Base-by-base conservation (phyloP, 352 stramenopile species). In the Phytopythium boreale region DNA sequence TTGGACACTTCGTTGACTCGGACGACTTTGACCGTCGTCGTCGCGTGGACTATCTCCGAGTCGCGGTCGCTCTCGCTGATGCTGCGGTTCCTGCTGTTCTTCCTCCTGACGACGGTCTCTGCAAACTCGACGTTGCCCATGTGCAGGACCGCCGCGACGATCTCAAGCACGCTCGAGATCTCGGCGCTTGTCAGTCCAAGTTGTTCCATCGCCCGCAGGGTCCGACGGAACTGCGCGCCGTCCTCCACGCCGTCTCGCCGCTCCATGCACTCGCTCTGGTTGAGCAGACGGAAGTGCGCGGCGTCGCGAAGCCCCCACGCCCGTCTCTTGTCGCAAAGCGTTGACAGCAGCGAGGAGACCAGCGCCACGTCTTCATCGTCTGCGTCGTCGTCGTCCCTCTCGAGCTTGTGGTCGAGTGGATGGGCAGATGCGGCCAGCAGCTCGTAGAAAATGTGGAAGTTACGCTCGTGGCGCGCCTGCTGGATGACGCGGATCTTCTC, bases 401-500 rank as follows among this genome's bases (percentile, higher is more conserved):
- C 31, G 49, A n/a, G 6, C 15, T 34, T 8, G 8, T 56, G 24
- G 31, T 27, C 37, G 11, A 22, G 10, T 11, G 56, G 20, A 1
- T 22, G 24, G 5, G 61, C 63, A 11, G 71, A 67, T 8, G 78
- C 76, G 19, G 78, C 75, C 39, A 91, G 61, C 31, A 96, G 79
- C 55, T 96, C 80, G 72, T 96, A 96, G 61, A 96, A 93, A 60
- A 95, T 86, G 75, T 96, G 88, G 46, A 95, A 96, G 61, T 93
- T 95, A 63, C 87, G 85, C 62, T 96, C 88, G 52, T 88, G 65
- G 1, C 65, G 52, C 2, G 79, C 77, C 65, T 95, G 90, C 56
- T 82, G 85, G 59, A 96, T 88, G 56, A 97, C 77, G 61, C 91
- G 84, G 43, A 96, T 93, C 73, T 98, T 98, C 71, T 99, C 96